Evolutionary conservation across 2,329 filamentous ascomycete genomes (phyloP).

Genomic region (Emergomyces pasteurianus): DNA sequence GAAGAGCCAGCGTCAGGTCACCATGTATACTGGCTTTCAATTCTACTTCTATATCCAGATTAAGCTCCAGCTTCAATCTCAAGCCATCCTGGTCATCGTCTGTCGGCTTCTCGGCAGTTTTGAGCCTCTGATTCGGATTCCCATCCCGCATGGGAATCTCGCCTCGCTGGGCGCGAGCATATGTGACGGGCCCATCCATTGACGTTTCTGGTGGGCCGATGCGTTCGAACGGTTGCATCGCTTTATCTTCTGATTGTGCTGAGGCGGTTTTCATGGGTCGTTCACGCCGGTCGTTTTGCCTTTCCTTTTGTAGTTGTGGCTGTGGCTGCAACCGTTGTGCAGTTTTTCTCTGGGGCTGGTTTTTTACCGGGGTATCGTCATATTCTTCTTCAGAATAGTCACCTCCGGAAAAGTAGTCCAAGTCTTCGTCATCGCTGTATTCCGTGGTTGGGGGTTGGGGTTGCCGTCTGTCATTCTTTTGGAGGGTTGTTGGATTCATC

Average conservation of each 20-base stretch:
- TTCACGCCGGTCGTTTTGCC: conserved; percentile 7
- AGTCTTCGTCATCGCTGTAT: conserved; percentile 4
- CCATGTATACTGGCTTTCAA: conserved; percentile 55
- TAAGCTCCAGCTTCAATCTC: conserved; percentile 46
- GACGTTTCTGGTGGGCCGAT: conserved; percentile 44
- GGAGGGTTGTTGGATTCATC: not conserved
- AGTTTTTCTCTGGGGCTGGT: conserved; percentile 8
- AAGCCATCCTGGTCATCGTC: conserved; percentile 33
- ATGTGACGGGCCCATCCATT: conserved; percentile 46
- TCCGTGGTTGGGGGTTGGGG: conserved; percentile 1
- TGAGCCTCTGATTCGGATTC: conserved; percentile 35
- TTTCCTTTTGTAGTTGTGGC: not conserved
- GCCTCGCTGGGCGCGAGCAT: conserved; percentile 41
- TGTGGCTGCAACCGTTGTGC: not conserved
- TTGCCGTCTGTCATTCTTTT: not conserved
- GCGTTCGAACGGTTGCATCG: conserved; percentile 42
- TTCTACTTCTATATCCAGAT: conserved; percentile 51
- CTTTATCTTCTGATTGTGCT: conserved; percentile 33
- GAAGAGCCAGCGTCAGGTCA: conserved; percentile 45
- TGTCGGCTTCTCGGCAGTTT: conserved; percentile 18
- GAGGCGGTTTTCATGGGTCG: conserved; percentile 10
- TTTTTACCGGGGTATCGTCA: conserved; percentile 8
- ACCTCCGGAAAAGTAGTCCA: conserved; percentile 2
- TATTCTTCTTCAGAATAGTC: not conserved
- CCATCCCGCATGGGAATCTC: conserved; percentile 44